phyloP scores from a whole-genome alignment of 2,329 filamentous ascomycete genomes.

The Penicillium sp. region DNA sequence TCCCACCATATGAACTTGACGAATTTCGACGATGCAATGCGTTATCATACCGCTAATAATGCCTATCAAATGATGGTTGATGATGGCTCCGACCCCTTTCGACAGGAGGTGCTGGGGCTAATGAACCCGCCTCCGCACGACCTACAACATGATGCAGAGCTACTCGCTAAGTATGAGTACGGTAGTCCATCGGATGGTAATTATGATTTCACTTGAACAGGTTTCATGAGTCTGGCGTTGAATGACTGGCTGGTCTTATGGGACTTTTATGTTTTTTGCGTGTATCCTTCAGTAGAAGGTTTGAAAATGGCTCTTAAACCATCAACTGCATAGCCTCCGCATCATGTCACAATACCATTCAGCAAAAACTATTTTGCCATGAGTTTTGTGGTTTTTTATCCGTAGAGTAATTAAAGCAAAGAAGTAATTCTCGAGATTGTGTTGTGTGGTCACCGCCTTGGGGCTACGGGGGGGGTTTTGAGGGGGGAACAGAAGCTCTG shows the following conservation, averaged over 20 bases:
- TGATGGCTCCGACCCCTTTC: slow-evolving; percentile 39
- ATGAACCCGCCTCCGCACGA: slow-evolving; percentile 41
- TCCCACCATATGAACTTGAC: slow-evolving; percentile 31
- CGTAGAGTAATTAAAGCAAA: neutral
- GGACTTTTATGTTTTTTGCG: slow-evolving; percentile 5
- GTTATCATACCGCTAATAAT: slow-evolving; percentile 35
- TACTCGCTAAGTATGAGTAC: slow-evolving; percentile 41
- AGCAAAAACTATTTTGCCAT: neutral
- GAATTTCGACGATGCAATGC: slow-evolving; percentile 40
- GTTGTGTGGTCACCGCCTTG: slow-evolving; percentile 35
- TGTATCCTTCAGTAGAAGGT: neutral
- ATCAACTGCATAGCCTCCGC: neutral
- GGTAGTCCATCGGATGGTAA: slow-evolving; percentile 39
- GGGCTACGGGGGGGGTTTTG: slow-evolving; percentile 30
- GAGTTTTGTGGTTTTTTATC: neutral
- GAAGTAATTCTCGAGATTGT: slow-evolving; percentile 1
- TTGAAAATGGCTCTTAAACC: neutral
- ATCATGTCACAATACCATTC: slow-evolving; percentile 7
- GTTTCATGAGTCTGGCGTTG: slow-evolving; percentile 15
- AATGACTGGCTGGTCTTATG: neutral
- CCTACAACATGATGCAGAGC: slow-evolving; percentile 41
- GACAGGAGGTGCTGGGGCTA: slow-evolving; percentile 39
- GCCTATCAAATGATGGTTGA: slow-evolving; percentile 46
- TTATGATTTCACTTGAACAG: slow-evolving; percentile 27
- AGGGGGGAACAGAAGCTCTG: slow-evolving; percentile 36